phyloP scores from a whole-genome alignment of 208 protist genomes.

The Lotmaria passim region DNA sequence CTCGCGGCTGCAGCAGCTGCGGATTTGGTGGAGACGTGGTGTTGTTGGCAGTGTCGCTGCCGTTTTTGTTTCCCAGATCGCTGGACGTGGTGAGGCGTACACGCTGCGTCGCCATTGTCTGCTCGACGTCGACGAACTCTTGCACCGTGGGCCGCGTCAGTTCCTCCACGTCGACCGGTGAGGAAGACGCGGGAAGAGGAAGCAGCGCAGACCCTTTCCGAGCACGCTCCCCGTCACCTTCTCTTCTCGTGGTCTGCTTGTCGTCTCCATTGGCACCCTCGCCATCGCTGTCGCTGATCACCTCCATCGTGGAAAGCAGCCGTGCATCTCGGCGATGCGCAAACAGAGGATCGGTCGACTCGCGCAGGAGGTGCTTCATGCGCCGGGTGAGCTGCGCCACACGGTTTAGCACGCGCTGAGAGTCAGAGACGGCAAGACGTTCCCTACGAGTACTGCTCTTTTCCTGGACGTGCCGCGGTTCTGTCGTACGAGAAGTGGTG shows the following conservation, averaged over 20 bases:
- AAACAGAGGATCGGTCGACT: background rate
- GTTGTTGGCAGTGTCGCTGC: too few relatives aligned
- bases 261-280: background rate
- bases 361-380: conserved; percentile 4
- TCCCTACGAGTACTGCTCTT: too few relatives aligned
- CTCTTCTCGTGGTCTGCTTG: background rate
- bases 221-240: background rate
- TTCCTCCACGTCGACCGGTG: conserved; percentile 19
- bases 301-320: background rate
- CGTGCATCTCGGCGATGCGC: background rate
- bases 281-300: conserved; percentile 20
- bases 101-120: conserved; percentile 35
- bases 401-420: background rate
- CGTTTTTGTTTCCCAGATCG: too few relatives aligned
- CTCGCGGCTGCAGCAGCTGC: too few relatives aligned
- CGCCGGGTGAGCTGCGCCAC: background rate
- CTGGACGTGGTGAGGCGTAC: conserved; percentile 7
- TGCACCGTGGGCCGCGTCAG: conserved; percentile 21
- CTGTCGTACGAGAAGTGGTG: too few relatives aligned
- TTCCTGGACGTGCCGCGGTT: too few relatives aligned
- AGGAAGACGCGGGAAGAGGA: background rate
- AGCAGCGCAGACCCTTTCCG: background rate
- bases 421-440: too few relatives aligned
- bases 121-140: conserved; percentile 36
- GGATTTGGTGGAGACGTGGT: too few relatives aligned